Conservation (phyloP, 1,139 yeast species). For the Suhomyces choctaworum region DNA sequence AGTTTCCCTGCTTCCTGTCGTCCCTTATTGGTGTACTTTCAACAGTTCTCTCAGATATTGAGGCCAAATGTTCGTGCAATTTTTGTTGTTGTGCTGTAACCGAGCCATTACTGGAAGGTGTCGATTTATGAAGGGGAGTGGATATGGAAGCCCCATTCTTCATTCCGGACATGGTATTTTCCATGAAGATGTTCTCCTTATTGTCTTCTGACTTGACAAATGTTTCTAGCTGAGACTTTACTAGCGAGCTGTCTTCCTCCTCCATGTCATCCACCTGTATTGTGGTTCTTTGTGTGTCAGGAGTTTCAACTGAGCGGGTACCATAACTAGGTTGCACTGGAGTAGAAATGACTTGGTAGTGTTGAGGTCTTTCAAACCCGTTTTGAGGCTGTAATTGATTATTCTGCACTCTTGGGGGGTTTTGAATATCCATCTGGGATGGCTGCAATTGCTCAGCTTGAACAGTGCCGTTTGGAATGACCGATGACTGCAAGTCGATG, state of each 20-base stretch:
- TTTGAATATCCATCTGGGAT: conserved; percentile 6
- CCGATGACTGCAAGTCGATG: conserved; percentile 8
- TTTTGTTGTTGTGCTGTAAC: conserved; percentile 4
- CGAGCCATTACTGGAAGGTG: conserved; percentile 6
- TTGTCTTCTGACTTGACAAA: conserved; percentile 37
- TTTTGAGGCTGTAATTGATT: conserved; percentile 6
- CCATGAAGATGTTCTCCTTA: conserved; percentile 46
- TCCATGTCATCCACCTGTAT: conserved; percentile 44
- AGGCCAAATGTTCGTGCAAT: conserved; percentile 32
- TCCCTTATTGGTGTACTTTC: conserved; percentile 33
- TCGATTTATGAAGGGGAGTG: conserved; percentile 30
- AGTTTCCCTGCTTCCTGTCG: conserved; percentile 14
- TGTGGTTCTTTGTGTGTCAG: conserved; percentile 50
- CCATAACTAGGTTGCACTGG: conserved; percentile 37
- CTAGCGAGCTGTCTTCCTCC: conserved; percentile 26
- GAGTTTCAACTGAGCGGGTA: conserved; percentile 34
- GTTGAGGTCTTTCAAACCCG: conserved; percentile 4
- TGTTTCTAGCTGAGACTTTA: conserved; percentile 35
- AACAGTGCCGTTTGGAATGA: background rate
- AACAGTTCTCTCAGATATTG: conserved; percentile 38
- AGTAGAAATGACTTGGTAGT: conserved; percentile 30
- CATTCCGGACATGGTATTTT: conserved; percentile 17
- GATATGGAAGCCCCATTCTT: conserved; percentile 29
- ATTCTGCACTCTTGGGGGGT: conserved; percentile 1
- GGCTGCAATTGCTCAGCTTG: conserved; percentile 8